phyloP scores from a whole-genome alignment of 2,329 filamentous ascomycete species.

The Xylariaceae sp. region DNA sequence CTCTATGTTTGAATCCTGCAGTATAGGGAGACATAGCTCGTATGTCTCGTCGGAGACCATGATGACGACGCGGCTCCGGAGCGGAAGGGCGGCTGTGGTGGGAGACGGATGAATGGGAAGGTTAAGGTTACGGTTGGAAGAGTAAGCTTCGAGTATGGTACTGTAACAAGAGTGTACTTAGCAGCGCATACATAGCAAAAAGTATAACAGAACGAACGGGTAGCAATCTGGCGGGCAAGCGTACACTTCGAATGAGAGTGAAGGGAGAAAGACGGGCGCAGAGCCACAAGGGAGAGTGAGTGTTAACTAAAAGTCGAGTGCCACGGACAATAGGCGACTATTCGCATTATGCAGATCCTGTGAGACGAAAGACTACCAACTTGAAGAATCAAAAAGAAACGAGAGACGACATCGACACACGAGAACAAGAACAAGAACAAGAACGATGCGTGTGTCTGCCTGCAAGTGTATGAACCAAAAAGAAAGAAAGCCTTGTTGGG shows the following conservation, averaged over 20 bases:
- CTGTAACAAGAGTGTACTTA: conserved; percentile 21
- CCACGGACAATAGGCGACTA: conserved; percentile 41
- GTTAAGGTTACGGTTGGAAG: conserved; percentile 20
- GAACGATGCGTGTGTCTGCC: background rate
- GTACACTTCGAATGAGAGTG: conserved; percentile 27
- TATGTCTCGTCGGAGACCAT: conserved; percentile 96
- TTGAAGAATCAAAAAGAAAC: conserved; percentile 19
- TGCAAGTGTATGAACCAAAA: background rate
- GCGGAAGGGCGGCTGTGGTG: conserved; percentile 19
- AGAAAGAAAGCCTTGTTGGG: conserved; percentile 28
- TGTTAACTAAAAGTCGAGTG: conserved; percentile 42
- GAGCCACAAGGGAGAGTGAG: conserved; percentile 27
- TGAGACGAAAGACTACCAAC: conserved; percentile 33
- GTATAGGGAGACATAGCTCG: conserved; percentile 86
- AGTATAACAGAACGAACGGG: conserved; percentile 22
- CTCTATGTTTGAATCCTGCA: conserved; percentile 81
- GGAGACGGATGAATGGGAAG: conserved; percentile 18
- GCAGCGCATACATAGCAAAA: conserved; percentile 29
- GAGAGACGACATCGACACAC: conserved; percentile 13
- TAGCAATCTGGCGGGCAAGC: conserved; percentile 28
- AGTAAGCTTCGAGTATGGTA: conserved; percentile 9
- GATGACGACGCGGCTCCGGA: conserved; percentile 46
- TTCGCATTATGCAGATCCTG: conserved; percentile 43
- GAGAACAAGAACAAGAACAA: conserved; percentile 20
- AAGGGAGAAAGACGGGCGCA: conserved; percentile 18